Percentiles rank a stretch among this genome's conserved stretches.
These are phyloP conservation scores for Zygoascus hellenicus DNA, from an alignment of 1,139 yeast species.

Conservation along the genomic window DNA sequence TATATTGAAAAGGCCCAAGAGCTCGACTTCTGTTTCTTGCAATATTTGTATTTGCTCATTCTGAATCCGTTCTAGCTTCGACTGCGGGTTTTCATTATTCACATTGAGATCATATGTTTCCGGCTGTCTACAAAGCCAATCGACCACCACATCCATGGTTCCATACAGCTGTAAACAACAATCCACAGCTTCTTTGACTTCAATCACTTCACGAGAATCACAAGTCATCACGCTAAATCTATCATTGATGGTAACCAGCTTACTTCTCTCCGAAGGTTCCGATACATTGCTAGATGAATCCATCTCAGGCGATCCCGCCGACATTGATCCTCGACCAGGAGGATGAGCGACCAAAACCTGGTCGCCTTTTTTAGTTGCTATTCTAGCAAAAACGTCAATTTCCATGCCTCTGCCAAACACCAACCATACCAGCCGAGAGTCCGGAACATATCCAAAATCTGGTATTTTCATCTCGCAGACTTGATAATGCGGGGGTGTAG, in stretches of 20 bases:
- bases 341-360: constrained; percentile 10
- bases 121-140: constrained; percentile 16
- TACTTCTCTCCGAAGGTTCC: neutral
- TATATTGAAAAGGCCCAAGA: constrained; percentile 14
- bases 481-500: no score
- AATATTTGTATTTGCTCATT: constrained; percentile 12
- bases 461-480: constrained; percentile 1
- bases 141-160: constrained; percentile 14
- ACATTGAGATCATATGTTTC: neutral
- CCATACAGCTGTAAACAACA: constrained; percentile 13
- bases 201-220: constrained; percentile 9
- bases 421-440: constrained; percentile 7
- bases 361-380: neutral
- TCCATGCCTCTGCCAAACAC: constrained; percentile 5
- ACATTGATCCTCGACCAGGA: neutral
- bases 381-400: neutral
- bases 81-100: constrained; percentile 1
- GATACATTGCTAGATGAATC: neutral
- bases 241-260: neutral
- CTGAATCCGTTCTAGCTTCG: constrained; percentile 10
- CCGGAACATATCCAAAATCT: constrained; percentile 3
- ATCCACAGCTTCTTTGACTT: constrained; percentile 13
- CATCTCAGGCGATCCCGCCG: neutral
- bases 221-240: constrained; percentile 2
- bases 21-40: constrained; percentile 13